phyloP scores from a whole-genome alignment of 768 basidiomycete genomes.

The Pulveroboletus frians region DNA sequence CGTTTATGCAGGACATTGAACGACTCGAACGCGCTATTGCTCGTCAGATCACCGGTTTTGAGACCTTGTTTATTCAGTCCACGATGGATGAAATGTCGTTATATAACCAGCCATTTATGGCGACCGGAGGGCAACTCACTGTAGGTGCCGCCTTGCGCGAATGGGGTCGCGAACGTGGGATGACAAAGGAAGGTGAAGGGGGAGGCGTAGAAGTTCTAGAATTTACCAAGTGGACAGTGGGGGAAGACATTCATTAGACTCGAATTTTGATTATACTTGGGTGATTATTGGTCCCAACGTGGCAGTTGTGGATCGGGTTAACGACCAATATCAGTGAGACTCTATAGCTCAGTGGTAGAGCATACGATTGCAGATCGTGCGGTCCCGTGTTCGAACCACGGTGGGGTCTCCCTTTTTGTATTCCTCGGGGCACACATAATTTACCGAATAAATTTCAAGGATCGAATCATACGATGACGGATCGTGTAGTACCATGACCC shows the following conservation, averaged over 20 bases:
- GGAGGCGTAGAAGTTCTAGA: slow-evolving; percentile 38
- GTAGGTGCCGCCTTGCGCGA: slow-evolving; percentile 35
- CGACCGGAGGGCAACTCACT: slow-evolving; percentile 52
- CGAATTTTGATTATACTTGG: neutral
- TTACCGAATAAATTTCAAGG: slow-evolving; percentile 29
- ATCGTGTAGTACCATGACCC: slow-evolving; percentile 52
- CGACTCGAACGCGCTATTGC: slow-evolving; percentile 71
- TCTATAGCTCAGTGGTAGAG: slow-evolving; percentile 48
- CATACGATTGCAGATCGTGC: slow-evolving; percentile 56
- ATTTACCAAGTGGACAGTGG: slow-evolving; percentile 64
- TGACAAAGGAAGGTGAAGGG: slow-evolving; percentile 32
- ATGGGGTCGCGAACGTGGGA: slow-evolving; percentile 52
- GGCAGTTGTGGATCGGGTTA: too few species aligned
- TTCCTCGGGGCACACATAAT: too few species aligned
- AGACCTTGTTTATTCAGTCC: slow-evolving; percentile 49
- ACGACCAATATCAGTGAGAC: slow-evolving; percentile 2
- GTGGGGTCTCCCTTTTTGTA: slow-evolving; percentile 36
- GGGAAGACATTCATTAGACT: slow-evolving; percentile 32
- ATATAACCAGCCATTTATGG: slow-evolving; percentile 71
- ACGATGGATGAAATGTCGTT: slow-evolving; percentile 47
- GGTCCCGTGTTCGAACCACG: slow-evolving; percentile 57
- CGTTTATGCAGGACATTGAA: slow-evolving; percentile 53
- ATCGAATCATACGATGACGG: slow-evolving; percentile 55
- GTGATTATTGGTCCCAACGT: too few species aligned
- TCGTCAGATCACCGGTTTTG: slow-evolving; percentile 81